Percentiles rank a stretch among this genome's conserved stretches.
These are phyloP conservation scores for Talaromyces sp. DNA, from an alignment of 2,329 filamentous ascomycete genomes.

Conservation along the genomic window DNA sequence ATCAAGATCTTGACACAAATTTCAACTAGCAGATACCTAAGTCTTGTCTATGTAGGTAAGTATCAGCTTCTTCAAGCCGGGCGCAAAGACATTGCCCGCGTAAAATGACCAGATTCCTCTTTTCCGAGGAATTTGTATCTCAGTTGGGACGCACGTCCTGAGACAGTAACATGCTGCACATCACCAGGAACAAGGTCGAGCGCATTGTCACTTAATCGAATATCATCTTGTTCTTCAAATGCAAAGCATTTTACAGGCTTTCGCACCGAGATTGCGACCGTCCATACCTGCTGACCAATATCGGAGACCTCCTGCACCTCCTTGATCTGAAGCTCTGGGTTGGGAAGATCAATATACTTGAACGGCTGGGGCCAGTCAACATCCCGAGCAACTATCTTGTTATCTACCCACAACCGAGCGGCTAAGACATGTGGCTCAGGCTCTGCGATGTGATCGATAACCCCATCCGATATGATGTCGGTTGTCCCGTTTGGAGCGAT, in stretches of 20 bases:
- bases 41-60: no score
- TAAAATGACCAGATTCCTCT: neutral
- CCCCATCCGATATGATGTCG: slow-evolving; percentile 51
- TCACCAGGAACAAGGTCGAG: slow-evolving; percentile 63
- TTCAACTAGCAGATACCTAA: no score
- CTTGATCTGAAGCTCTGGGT: neutral
- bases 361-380: slow-evolving; percentile 64
- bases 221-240: slow-evolving; percentile 60
- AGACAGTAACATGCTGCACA: slow-evolving; percentile 48
- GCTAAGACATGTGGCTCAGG: slow-evolving; percentile 59
- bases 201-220: slow-evolving; percentile 58
- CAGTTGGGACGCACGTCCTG: neutral
- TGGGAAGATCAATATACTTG: slow-evolving; percentile 57
- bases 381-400: slow-evolving; percentile 56
- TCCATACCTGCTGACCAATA: neutral
- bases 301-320: neutral
- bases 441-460: slow-evolving; percentile 52
- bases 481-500: slow-evolving; percentile 60
- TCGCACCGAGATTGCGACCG: slow-evolving; percentile 49
- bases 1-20: no score
- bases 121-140: neutral
- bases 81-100: no score
- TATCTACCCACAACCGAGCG: slow-evolving; percentile 57
- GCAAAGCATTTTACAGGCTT: slow-evolving; percentile 64
- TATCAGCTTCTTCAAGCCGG: no score